A percentile compares a stretch with the other conserved stretches of the same genome.
These are phyloP conservation scores for Papiliotrema fonsecae DNA, from an alignment of 1,284 basidiomycete genomes.

Conservation along the genomic window DNA sequence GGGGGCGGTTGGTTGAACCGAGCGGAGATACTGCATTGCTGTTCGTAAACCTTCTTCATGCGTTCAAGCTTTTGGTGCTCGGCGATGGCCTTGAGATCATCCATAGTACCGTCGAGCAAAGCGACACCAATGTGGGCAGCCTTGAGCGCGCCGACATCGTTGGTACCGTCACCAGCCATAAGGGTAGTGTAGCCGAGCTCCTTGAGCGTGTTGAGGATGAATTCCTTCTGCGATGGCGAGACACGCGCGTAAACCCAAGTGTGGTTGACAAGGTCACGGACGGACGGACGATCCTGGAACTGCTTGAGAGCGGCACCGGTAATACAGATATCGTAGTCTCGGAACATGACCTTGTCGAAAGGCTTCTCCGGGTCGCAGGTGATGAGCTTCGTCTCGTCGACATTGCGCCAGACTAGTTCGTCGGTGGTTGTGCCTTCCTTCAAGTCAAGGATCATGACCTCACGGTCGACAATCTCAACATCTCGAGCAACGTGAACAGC, in stretches of 20 bases:
- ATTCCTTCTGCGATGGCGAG: constrained; percentile 90
- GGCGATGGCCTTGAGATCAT: constrained; percentile 87
- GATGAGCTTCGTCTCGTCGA: constrained; percentile 82
- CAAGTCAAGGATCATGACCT: constrained; percentile 82
- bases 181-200: constrained; percentile 81
- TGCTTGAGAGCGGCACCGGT: constrained; percentile 87
- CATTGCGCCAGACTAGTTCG: constrained; percentile 85
- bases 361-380: constrained; percentile 71
- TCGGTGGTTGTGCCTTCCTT: constrained; percentile 69
- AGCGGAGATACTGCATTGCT: constrained; percentile 79
- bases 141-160: constrained; percentile 93
- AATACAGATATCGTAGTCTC: constrained; percentile 86
- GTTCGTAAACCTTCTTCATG: constrained; percentile 92
- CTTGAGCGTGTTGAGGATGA: constrained; percentile 82
- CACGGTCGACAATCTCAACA: constrained; percentile 92
- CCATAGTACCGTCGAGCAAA: constrained; percentile 80
- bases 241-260: constrained; percentile 97
- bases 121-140: constrained; percentile 94
- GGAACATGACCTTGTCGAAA: constrained; percentile 69
- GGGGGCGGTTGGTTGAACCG: constrained; percentile 88
- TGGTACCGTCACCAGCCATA: constrained; percentile 96
- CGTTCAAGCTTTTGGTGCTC: constrained; percentile 83
- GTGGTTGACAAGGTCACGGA: constrained; percentile 76
- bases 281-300: constrained; percentile 59
- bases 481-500: constrained; percentile 89